Evolutionary conservation across 2,329 filamentous ascomycete genomes (phyloP).

Genomic region (Diaporthe aspalathi): DNA sequence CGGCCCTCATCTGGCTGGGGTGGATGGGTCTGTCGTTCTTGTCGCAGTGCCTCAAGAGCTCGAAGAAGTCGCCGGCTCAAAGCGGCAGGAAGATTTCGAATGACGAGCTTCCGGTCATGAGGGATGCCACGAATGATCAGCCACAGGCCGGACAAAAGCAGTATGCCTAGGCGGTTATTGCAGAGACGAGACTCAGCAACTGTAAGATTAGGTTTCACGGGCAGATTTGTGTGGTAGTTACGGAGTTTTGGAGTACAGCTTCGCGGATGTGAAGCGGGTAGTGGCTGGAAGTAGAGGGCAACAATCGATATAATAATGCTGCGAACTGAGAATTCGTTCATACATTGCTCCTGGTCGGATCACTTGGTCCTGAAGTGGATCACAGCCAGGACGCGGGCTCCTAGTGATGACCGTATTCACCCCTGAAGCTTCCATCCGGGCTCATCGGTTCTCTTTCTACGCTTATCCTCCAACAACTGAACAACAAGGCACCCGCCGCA

Average conservation of each 20-base stretch:
- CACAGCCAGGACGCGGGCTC: not conserved
- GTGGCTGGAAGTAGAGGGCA: too few relatives aligned
- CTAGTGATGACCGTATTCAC: not conserved
- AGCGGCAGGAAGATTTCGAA: slow-evolving; percentile 14
- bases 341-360: too few relatives aligned
- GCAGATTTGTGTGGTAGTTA: not conserved
- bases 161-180: not conserved
- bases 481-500: not conserved
- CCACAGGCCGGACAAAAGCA: not conserved
- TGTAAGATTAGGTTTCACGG: not conserved
- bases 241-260: not conserved
- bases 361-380: too few relatives aligned
- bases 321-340: not conserved
- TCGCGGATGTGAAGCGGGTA: not conserved
- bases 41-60: slow-evolving; percentile 19
- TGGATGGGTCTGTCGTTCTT: slow-evolving; percentile 38
- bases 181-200: not conserved
- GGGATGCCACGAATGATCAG: not conserved
- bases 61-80: not conserved
- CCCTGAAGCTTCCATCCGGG: not conserved
- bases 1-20: slow-evolving; percentile 41
- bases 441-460: not conserved
- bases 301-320: not conserved
- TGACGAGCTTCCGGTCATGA: slow-evolving; percentile 7
- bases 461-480: not conserved